Evolutionary conservation across 2,329 filamentous ascomycete genomes (phyloP).

Genomic region (Lachnellula cervina): DNA sequence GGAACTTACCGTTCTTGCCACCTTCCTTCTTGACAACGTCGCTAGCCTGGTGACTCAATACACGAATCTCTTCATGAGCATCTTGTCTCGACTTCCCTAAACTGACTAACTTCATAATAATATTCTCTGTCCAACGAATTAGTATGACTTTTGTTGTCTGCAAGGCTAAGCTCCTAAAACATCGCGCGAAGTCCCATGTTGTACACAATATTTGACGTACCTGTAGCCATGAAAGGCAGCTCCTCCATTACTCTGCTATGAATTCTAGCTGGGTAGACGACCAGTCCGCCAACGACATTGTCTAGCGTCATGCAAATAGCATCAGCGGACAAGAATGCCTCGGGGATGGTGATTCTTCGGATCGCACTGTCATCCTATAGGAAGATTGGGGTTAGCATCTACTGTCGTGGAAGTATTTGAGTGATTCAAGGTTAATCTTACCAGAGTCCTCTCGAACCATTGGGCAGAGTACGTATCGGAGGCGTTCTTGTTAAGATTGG

Average conservation of each 20-base stretch:
- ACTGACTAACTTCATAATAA: constrained; percentile 67
- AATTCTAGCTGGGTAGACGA: constrained; percentile 76
- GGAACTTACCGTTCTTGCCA: constrained; percentile 54
- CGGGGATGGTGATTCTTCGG: constrained; percentile 57
- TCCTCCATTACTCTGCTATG: constrained; percentile 63
- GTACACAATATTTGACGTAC: constrained; percentile 45
- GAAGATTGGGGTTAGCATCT: too few relatives aligned
- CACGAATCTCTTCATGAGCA: constrained; percentile 80
- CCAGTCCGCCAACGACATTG: constrained; percentile 51
- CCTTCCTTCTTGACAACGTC: constrained; percentile 69
- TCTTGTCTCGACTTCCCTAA: constrained; percentile 71
- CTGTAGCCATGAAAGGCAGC: constrained; percentile 81
- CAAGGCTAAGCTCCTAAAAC: too few relatives aligned
- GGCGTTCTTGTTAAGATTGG: constrained; percentile 29
- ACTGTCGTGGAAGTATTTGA: not conserved
- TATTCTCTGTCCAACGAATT: not conserved
- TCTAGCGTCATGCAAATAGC: constrained; percentile 62
- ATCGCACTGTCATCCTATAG: constrained; percentile 59
- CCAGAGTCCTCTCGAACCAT: constrained; percentile 63
- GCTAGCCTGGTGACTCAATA: constrained; percentile 72
- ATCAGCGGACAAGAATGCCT: constrained; percentile 64
- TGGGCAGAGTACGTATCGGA: constrained; percentile 65
- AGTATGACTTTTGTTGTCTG: too few relatives aligned
- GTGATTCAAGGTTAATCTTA: not conserved
- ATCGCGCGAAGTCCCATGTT: too few relatives aligned